A percentile compares a stretch with the other conserved stretches of the same genome.
Evolutionary conservation across 768 basidiomycete species (phyloP).

Genomic region (Grammothele lineata): DNA sequence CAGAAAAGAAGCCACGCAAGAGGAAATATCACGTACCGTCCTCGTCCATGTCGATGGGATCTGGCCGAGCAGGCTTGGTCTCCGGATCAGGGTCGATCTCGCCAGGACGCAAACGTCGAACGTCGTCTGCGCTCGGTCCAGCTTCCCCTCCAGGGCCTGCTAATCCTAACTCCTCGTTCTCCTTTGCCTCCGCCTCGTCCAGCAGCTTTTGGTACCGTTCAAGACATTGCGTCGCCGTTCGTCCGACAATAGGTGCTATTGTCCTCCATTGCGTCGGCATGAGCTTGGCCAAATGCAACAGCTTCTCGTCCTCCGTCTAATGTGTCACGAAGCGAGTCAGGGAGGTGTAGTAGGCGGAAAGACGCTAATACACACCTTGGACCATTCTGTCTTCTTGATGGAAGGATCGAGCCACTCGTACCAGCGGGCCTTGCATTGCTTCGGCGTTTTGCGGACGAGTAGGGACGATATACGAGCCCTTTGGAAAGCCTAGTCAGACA

Average conservation of each 20-base stretch:
- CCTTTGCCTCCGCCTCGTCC: slow-evolving; percentile 96
- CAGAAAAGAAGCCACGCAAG: not conserved
- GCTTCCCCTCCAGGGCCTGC: slow-evolving; percentile 76
- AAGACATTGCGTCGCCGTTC: slow-evolving; percentile 95
- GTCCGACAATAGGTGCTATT: slow-evolving; percentile 96
- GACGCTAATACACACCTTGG: slow-evolving; percentile 72
- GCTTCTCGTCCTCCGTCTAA: slow-evolving; percentile 96
- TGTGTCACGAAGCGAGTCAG: too few species aligned
- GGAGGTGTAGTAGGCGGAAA: not conserved
- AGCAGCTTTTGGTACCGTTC: slow-evolving; percentile 97
- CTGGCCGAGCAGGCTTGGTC: slow-evolving; percentile 95
- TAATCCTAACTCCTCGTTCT: slow-evolving; percentile 91
- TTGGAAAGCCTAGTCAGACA: not conserved
- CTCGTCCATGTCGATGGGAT: slow-evolving; percentile 99
- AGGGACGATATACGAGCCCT: slow-evolving; percentile 98
- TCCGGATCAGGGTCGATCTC: slow-evolving; percentile 99
- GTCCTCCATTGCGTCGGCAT: slow-evolving; percentile 99
- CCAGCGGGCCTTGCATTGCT: slow-evolving; percentile 99
- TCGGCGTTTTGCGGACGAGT: slow-evolving; percentile 96
- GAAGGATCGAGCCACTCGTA: slow-evolving; percentile 99
- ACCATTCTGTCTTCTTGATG: slow-evolving; percentile 99
- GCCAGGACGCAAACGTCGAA: slow-evolving; percentile 83
- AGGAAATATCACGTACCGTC: slow-evolving; percentile 60
- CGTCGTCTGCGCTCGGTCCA: slow-evolving; percentile 89
- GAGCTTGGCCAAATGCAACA: slow-evolving; percentile 93